phyloP scores from a whole-genome alignment of 1,139 yeast genomes.

The Hyphopichia fennica region DNA sequence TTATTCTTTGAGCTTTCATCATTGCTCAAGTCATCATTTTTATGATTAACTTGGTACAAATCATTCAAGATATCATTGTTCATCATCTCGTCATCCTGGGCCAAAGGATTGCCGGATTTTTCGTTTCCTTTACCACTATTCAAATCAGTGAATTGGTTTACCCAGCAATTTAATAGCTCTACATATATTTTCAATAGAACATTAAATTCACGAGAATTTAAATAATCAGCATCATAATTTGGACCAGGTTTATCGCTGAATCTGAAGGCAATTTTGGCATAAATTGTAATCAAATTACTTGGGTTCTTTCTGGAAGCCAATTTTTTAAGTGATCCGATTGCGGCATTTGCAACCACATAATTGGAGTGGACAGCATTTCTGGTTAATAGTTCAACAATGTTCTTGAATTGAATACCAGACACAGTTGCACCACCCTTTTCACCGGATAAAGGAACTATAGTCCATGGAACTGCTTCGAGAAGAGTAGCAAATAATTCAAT shows the following conservation, averaged over 20 bases:
- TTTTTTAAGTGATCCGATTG: conserved; percentile 61
- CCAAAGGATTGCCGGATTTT: conserved; percentile 24
- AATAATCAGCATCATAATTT: conserved; percentile 51
- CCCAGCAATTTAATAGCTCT: conserved; percentile 80
- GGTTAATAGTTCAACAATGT: conserved; percentile 70
- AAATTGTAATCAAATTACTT: conserved; percentile 65
- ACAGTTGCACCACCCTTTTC: conserved; percentile 27
- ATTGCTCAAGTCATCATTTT: conserved; percentile 31
- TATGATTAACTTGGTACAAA: conserved; percentile 43
- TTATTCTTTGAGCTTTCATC: conserved; percentile 15
- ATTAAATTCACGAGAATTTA: conserved; percentile 59
- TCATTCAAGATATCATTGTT: conserved; percentile 45
- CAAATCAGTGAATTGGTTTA: conserved; percentile 52
- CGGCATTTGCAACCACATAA: conserved; percentile 58
- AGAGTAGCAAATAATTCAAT: conserved; percentile 69
- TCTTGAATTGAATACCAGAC: conserved; percentile 54
- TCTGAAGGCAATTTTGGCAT: conserved; percentile 78
- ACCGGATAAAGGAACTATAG: conserved; percentile 42
- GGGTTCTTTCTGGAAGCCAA: conserved; percentile 74
- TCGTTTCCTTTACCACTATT: conserved; percentile 18
- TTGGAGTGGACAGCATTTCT: conserved; percentile 74
- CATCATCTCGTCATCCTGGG: conserved; percentile 41
- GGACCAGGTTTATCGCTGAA: conserved; percentile 65
- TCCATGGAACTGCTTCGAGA: conserved; percentile 70
- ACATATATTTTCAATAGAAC: conserved; percentile 68